Percentiles rank a stretch among this genome's conserved stretches.
phyloP scores from a whole-genome alignment of 2,329 filamentous ascomycete genomes.

The Claviceps monticola region DNA sequence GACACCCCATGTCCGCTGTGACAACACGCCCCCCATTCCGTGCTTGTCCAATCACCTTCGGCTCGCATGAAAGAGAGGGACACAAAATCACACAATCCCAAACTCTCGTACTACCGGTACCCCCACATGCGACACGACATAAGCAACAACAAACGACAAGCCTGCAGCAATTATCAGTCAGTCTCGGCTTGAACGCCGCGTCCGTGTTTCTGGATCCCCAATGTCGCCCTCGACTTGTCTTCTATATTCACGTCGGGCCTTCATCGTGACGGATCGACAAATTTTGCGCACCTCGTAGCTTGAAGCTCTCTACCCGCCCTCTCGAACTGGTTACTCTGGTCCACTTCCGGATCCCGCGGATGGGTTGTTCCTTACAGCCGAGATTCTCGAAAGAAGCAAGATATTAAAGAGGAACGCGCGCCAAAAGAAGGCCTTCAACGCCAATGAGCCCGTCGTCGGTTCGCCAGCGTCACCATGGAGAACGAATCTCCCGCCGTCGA shows the following conservation, averaged over 20 bases:
- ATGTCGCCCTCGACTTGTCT: neutral
- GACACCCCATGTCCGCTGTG: too few relatives aligned
- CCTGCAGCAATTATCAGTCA: neutral
- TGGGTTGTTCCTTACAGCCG: neutral
- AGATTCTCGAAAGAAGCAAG: neutral
- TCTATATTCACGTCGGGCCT: neutral
- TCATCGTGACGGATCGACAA: neutral
- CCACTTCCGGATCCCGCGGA: neutral
- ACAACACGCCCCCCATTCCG: too few relatives aligned
- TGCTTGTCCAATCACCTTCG: too few relatives aligned
- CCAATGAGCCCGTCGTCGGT: constrained; percentile 17
- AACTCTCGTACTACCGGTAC: too few relatives aligned
- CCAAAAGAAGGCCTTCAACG: constrained; percentile 4
- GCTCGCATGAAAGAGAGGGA: too few relatives aligned
- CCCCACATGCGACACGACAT: neutral
- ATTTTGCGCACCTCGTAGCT: neutral
- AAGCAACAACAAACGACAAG: constrained; percentile 1
- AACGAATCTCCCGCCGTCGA: constrained; percentile 27
- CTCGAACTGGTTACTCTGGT: neutral
- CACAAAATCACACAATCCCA: too few relatives aligned
- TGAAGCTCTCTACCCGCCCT: neutral
- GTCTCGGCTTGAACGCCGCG: neutral
- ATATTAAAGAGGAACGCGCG: neutral
- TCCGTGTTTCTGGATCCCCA: neutral
- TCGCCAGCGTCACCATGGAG: constrained; percentile 25